phyloP scores from a whole-genome alignment of 1,284 basidiomycete species.

The Irpex rosettiformis region DNA sequence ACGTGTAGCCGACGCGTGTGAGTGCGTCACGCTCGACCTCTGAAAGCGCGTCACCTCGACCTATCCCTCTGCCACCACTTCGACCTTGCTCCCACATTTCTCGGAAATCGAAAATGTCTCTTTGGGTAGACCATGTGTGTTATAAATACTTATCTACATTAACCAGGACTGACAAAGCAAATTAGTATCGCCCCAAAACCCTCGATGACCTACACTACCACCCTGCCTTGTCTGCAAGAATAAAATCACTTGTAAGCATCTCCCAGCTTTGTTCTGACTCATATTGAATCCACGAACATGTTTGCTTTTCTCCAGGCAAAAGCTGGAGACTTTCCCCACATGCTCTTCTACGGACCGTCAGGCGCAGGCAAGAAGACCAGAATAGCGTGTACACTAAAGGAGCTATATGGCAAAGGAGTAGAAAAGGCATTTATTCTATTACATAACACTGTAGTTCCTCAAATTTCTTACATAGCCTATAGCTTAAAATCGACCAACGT shows the following conservation, averaged over 20 bases:
- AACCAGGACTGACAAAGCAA: background rate
- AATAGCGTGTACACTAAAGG: slow-evolving; percentile 84
- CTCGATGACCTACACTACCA: slow-evolving; percentile 93
- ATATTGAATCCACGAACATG: too few species aligned
- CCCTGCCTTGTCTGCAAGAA: slow-evolving; percentile 71
- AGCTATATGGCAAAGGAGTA: slow-evolving; percentile 89
- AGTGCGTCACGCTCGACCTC: too few species aligned
- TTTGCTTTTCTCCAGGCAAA: slow-evolving; percentile 49
- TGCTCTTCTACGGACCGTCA: slow-evolving; percentile 96
- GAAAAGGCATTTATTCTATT: slow-evolving; percentile 67
- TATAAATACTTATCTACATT: background rate
- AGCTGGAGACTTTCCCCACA: slow-evolving; percentile 95
- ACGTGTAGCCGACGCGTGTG: too few species aligned
- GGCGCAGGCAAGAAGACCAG: slow-evolving; percentile 99
- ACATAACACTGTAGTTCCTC: background rate
- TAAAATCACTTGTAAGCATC: slow-evolving; percentile 71
- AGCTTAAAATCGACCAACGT: slow-evolving; percentile 98
- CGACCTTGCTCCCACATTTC: too few species aligned
- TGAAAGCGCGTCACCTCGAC: too few species aligned
- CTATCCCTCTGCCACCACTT: too few species aligned
- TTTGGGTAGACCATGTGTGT: background rate
- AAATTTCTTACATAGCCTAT: background rate
- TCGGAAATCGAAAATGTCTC: too few species aligned
- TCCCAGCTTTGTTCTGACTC: background rate
- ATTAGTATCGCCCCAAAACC: slow-evolving; percentile 81